Conservation (phyloP, 139 green algal genomes). For the Chlamydomonas sphaeroides region DNA sequence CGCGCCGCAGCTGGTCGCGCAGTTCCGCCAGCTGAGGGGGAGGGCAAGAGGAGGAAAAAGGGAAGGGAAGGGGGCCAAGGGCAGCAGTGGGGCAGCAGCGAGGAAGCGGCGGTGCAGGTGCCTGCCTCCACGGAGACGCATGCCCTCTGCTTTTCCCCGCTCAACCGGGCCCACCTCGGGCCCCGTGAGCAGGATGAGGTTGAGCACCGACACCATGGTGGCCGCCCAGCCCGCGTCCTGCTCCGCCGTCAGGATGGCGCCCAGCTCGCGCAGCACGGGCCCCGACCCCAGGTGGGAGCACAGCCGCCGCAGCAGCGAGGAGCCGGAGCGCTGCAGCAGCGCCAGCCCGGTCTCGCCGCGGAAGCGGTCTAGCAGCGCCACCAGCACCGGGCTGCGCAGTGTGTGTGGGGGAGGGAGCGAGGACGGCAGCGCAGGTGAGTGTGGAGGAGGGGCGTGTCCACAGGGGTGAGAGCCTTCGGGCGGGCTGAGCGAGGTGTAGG, state of each 20-base stretch:
- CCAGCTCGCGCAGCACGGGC: slow-evolving; percentile 73
- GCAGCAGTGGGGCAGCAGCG: too few relatives aligned
- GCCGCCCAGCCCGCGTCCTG: slow-evolving; percentile 83
- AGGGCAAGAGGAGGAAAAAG: too few relatives aligned
- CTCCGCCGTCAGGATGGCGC: slow-evolving; percentile 74
- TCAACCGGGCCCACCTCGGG: too few relatives aligned
- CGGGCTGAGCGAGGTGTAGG: too few relatives aligned
- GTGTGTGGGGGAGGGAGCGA: not conserved
- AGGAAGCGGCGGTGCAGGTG: too few relatives aligned
- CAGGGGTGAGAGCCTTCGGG: too few relatives aligned
- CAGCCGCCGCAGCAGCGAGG: slow-evolving; percentile 76
- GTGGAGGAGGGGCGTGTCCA: too few relatives aligned
- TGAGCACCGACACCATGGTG: slow-evolving; percentile 85
- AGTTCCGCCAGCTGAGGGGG: slow-evolving; percentile 45
- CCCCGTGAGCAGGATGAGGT: slow-evolving; percentile 94
- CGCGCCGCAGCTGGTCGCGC: slow-evolving; percentile 50
- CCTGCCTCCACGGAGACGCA: too few relatives aligned
- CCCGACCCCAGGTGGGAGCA: slow-evolving; percentile 66
- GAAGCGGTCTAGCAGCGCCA: slow-evolving; percentile 70
- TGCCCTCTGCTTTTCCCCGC: too few relatives aligned
- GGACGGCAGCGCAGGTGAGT: too few relatives aligned
- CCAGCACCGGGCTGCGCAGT: slow-evolving; percentile 53
- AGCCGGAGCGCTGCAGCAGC: slow-evolving; percentile 75
- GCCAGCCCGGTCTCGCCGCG: slow-evolving; percentile 57
- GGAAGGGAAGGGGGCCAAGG: too few relatives aligned